phyloP scores from a whole-genome alignment of 768 basidiomycete genomes.

The Baorangia bicolor region DNA sequence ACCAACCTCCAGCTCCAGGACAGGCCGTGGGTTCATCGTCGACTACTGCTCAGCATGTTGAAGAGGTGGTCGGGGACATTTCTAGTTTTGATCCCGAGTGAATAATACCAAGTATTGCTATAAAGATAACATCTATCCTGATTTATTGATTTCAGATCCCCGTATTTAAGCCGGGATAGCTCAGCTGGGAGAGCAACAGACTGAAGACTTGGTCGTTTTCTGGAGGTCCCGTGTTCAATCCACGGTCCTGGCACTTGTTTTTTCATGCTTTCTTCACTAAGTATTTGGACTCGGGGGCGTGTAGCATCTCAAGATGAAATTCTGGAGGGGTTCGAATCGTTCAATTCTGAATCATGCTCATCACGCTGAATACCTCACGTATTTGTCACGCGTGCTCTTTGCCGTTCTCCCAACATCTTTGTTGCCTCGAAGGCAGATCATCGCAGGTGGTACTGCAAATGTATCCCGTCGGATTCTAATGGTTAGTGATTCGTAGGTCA shows the following conservation, averaged over 20 bases:
- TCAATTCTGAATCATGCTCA: background rate
- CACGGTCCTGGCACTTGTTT: slow-evolving; percentile 48
- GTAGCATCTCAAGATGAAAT: background rate
- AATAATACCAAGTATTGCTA: background rate
- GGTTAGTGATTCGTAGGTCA: no score
- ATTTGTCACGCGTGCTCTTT: no score
- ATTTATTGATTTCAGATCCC: background rate
- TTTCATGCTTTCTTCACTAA: no score
- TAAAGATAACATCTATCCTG: background rate
- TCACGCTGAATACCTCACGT: no score
- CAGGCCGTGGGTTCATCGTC: slow-evolving; percentile 33
- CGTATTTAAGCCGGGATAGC: slow-evolving; percentile 51
- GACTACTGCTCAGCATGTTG: slow-evolving; percentile 31
- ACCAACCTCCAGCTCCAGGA: background rate
- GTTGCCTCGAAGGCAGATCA: background rate
- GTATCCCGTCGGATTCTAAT: no score
- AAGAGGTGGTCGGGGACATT: slow-evolving; percentile 33
- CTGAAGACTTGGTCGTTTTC: slow-evolving; percentile 47
- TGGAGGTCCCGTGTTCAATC: slow-evolving; percentile 59
- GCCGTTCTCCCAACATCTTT: background rate
- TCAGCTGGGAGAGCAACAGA: slow-evolving; percentile 77
- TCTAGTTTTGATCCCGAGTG: slow-evolving; percentile 24
- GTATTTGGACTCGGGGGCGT: background rate
- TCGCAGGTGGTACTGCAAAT: background rate
- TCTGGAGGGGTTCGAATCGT: background rate